Evolutionary conservation across 345 rosid species (phyloP), one percentile per base, ranked within the genome.

Genomic region (Balakata baccata): DNA sequence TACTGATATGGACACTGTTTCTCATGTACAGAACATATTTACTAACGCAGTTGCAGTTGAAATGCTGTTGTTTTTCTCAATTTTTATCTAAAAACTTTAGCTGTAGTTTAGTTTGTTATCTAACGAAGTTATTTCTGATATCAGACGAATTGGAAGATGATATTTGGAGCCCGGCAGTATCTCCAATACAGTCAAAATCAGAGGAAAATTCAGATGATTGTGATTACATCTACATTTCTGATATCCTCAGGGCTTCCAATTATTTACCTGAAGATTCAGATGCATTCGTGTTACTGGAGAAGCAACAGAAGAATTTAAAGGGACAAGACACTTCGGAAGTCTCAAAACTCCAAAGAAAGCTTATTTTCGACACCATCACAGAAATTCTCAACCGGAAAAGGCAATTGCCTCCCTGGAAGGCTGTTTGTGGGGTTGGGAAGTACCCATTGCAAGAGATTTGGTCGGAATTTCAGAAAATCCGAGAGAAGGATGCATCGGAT

Each of bases 71-170:
- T 3, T 17, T 53, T 53, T 53, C 22, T 53, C 22, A 18, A 16
- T 53, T 10, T 50, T 17, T 54, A 58, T 53, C 11, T 6, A 43
- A 6, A 43, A 43, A 43, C 6, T 7, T 43, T 43, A 43, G 47
- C 47, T 43, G 47, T 43, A n/a, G 46, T 9, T 9, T 43, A 4
- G 5, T 0, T 43, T 43, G 20, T 13, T 11, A 10, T 34, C 17
- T 68, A 67, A 60, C 57, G n/a, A n/a, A 12, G 2, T 37, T 59
- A 43, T 47, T 2, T 16, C 51, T 52, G 62, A 49, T 41, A 11
- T 11, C 87, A 89, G 97, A 87, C 66, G 97, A 92, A 45, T 72
- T 80, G 3, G 95, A 89, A 67, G 98, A 89, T 56, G 97, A 92
- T 50, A 63, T 68, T 8, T 91, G 93, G 90, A 83, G 86, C 71